Base-by-base conservation (phyloP, 495 filamentous ascomycete genomes). In the Penicillium coffeae region DNA sequence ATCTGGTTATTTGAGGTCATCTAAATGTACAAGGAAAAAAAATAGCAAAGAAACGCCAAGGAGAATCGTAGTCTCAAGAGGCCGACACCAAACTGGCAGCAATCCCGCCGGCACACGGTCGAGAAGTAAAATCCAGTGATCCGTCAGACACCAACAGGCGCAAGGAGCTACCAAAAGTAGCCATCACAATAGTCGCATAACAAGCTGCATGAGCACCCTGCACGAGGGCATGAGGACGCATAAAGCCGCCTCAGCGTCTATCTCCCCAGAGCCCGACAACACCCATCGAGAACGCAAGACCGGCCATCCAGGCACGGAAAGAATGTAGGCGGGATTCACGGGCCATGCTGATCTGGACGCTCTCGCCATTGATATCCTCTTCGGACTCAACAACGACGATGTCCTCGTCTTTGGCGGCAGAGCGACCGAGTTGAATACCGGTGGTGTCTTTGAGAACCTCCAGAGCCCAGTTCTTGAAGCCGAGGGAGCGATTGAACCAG, bases 191-290 rank as follows among this genome's bases (percentile, higher is more conserved):
- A 21, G 21, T 19, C 16, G 18, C 13, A 7, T 7, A 40, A 40
- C 15, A 20, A 21, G 15, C 38, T 20, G 21, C 10, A 12, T 16
- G 18, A 8, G 6, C 6, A 10, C 18, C 15, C 5, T 19, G 38
- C 38, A 20, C 18, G 18, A 38, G 15, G 36, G 21, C 16, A 33
- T 21, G 6, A 14, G 5, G 14, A 42, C 8, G 7, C 14, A 41
- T 20, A 41, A 41, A 43, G 21, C 40, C 8, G 21, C 13, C 25
- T 63, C 37, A 63, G 22, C 50, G 51, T 42, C 85, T 85, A 74
- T 96, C 90, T 1, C 90, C 90, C 90, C 90, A 96, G 52, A 95
- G 79, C 1, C 90, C 90, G 18, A 96, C 76, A 34, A 95, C 79
- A 3, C 81, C 82, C 73, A 95, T 84, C 27, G 79, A 60, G 59